Evolutionary conservation across 140 eudicot genomes (phyloP).

Genomic region (Anethum foeniculum): DNA sequence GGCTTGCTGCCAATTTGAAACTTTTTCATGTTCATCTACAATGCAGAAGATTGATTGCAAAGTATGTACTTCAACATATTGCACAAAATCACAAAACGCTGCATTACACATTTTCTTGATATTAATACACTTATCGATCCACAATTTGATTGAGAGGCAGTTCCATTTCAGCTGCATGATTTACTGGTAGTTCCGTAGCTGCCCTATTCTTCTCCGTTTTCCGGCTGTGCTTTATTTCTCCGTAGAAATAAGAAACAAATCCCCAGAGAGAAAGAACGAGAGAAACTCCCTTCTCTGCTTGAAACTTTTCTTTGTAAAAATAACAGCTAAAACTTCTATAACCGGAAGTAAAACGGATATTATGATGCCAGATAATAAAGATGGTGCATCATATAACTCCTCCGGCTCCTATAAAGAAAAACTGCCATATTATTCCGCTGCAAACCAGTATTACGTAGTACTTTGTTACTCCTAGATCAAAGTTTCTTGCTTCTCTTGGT

Average conservation of each 20-base stretch:
- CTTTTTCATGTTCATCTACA: too few relatives aligned
- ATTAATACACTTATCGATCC: too few relatives aligned
- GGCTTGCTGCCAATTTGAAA: too few relatives aligned
- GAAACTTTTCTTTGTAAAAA: conserved; percentile 34
- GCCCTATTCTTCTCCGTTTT: neutral
- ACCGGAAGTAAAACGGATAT: conserved; percentile 38
- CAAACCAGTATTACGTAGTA: conserved; percentile 27
- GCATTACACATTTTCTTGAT: too few relatives aligned
- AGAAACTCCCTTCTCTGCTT: conserved; percentile 42
- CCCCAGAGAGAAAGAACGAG: conserved; percentile 52
- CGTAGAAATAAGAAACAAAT: conserved; percentile 49
- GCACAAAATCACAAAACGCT: neutral
- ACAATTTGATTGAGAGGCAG: too few relatives aligned
- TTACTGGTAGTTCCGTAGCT: conserved; percentile 13
- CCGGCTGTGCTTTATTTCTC: conserved; percentile 27
- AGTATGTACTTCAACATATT: too few relatives aligned
- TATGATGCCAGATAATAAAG: conserved; percentile 44
- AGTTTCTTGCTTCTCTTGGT: conserved; percentile 31
- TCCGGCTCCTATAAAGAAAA: conserved; percentile 43
- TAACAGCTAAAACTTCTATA: conserved; percentile 34
- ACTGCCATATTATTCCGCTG: conserved; percentile 37
- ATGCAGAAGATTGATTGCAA: too few relatives aligned
- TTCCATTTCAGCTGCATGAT: too few relatives aligned
- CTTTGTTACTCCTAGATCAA: conserved; percentile 29
- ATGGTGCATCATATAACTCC: conserved; percentile 44